Evolutionary conservation across 108 stramenopile genomes (phyloP).

Genomic region (Bacterosira constricta): DNA sequence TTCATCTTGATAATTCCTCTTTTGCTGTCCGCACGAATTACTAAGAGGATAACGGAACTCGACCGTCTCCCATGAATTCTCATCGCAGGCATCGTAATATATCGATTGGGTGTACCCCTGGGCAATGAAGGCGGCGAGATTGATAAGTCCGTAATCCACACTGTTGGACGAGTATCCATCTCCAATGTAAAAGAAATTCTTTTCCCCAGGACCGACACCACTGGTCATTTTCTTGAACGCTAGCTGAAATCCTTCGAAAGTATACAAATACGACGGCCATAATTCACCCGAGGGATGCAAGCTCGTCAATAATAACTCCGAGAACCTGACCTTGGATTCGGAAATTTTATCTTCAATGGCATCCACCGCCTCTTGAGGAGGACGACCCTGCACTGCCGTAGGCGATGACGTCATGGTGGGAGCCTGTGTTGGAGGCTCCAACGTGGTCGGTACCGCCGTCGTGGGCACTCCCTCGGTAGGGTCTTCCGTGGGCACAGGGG

Average conservation of each 20-base stretch:
- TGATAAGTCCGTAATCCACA: slow-evolving; percentile 28
- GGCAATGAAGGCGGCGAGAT: slow-evolving; percentile 44
- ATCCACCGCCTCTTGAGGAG: slow-evolving; percentile 9
- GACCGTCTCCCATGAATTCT: slow-evolving; percentile 32
- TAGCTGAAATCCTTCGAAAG: slow-evolving; percentile 29
- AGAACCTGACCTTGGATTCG: slow-evolving; percentile 6
- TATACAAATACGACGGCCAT: slow-evolving; percentile 38
- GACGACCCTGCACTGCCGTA: slow-evolving; percentile 22
- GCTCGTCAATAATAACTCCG: slow-evolving; percentile 22
- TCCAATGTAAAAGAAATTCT: slow-evolving; percentile 46
- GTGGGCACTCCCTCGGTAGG: neutral
- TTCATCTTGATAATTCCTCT: slow-evolving; percentile 41
- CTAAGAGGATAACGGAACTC: slow-evolving; percentile 43
- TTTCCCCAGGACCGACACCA: slow-evolving; percentile 32
- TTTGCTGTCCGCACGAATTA: slow-evolving; percentile 50
- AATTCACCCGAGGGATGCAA: slow-evolving; percentile 29
- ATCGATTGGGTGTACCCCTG: slow-evolving; percentile 46
- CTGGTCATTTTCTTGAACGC: slow-evolving; percentile 39
- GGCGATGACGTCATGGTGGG: slow-evolving; percentile 27
- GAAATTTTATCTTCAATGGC: slow-evolving; percentile 11
- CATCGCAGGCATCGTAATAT: slow-evolving; percentile 38
- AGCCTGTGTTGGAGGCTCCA: slow-evolving; percentile 2
- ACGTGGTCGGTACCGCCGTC: slow-evolving; percentile 11
- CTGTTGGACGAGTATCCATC: slow-evolving; percentile 28
- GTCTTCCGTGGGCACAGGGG: slow-evolving; percentile 21